Percentiles rank a stretch among this genome's conserved stretches.
Conservation (phyloP, 2,329 filamentous ascomycete genomes). For the Colletotrichum cereale region DNA sequence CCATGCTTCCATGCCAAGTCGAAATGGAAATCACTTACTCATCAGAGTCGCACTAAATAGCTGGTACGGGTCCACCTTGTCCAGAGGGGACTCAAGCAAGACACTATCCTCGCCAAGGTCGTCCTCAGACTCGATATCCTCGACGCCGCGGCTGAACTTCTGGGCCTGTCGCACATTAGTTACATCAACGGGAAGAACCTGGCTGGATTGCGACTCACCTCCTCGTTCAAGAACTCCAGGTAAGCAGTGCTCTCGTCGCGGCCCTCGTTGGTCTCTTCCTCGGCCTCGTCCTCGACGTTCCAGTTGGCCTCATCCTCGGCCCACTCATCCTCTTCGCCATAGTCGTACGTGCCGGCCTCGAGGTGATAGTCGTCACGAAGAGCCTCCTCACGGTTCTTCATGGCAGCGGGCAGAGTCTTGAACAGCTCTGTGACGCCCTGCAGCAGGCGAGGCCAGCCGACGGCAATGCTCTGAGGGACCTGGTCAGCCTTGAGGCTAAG, state of each 20-base stretch:
- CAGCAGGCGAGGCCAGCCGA: slow-evolving; percentile 93
- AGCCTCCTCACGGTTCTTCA: slow-evolving; percentile 93
- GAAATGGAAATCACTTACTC: slow-evolving; percentile 69
- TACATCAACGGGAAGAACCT: neutral
- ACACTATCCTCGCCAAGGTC: slow-evolving; percentile 94
- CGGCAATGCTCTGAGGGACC: slow-evolving; percentile 91
- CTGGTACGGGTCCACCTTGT: slow-evolving; percentile 94
- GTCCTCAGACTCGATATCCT: slow-evolving; percentile 80
- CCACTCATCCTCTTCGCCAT: slow-evolving; percentile 83
- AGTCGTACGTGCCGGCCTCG: slow-evolving; percentile 70
- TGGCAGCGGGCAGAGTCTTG: slow-evolving; percentile 86
- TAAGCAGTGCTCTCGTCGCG: slow-evolving; percentile 95
- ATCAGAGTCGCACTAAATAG: slow-evolving; percentile 86
- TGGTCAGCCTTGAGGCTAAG: slow-evolving; percentile 83
- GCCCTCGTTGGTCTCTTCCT: slow-evolving; percentile 72
- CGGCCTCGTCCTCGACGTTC: slow-evolving; percentile 79
- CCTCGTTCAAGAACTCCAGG: slow-evolving; percentile 94
- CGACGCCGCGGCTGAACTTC: slow-evolving; percentile 79
- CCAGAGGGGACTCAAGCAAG: slow-evolving; percentile 91
- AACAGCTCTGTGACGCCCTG: slow-evolving; percentile 91
- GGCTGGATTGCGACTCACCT: slow-evolving; percentile 64
- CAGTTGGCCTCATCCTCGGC: slow-evolving; percentile 86
- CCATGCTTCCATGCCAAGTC: neutral
- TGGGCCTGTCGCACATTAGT: slow-evolving; percentile 72
- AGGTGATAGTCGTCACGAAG: slow-evolving; percentile 88